Percentiles rank a stretch among this genome's conserved stretches.
Evolutionary conservation across 2,329 filamentous ascomycete species (phyloP).

Genomic region (Colletotrichum kahawae): DNA sequence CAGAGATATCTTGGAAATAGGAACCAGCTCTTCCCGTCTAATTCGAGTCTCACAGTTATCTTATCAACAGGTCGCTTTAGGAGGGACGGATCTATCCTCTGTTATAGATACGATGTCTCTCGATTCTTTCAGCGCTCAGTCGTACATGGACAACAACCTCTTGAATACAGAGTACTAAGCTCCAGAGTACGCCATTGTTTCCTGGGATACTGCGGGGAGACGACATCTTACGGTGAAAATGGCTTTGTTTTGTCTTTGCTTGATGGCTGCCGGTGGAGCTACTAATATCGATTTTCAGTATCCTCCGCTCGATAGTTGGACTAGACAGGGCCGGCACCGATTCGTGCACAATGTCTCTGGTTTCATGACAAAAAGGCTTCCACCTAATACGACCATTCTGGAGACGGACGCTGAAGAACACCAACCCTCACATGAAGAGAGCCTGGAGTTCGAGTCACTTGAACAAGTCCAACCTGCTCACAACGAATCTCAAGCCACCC

Average conservation of each 20-base stretch:
- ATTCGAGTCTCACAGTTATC: background rate
- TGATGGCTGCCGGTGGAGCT: background rate
- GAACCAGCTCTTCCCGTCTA: background rate
- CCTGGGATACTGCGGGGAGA: background rate
- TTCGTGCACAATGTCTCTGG: no score
- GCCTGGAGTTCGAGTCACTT: no score
- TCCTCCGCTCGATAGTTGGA: background rate
- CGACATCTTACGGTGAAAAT: background rate
- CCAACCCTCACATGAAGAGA: no score
- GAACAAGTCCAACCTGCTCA: no score
- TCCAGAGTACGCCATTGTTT: background rate
- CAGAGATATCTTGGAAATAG: background rate
- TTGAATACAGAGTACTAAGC: background rate
- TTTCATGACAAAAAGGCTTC: no score
- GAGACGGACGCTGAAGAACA: no score
- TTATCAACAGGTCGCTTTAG: background rate
- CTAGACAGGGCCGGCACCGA: background rate
- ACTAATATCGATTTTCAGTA: background rate
- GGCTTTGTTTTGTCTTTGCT: background rate
- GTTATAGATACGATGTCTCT: background rate
- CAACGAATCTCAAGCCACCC: no score
- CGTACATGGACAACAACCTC: background rate
- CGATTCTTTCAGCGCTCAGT: background rate
- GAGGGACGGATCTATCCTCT: background rate
- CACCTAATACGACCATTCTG: no score